phyloP scores from a whole-genome alignment of 768 basidiomycete genomes.

The Rhodotorula kratochvilovae region DNA sequence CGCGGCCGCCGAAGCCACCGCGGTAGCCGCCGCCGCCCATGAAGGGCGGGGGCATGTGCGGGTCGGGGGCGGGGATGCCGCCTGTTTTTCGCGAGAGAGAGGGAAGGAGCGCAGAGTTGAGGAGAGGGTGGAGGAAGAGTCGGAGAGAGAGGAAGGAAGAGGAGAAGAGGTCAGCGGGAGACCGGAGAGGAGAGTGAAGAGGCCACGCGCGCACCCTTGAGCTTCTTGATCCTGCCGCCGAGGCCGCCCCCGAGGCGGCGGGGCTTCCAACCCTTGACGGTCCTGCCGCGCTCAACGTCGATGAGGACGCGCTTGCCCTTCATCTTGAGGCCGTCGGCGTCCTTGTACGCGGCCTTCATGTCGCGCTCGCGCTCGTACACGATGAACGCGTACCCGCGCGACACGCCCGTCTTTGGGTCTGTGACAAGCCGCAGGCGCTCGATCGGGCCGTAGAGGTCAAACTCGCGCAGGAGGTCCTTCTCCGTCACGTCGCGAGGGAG shows the following conservation, averaged over 20 bases:
- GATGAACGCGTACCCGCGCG: conserved; percentile 90
- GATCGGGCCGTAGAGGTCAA: conserved; percentile 89
- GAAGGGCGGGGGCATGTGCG: conserved; percentile 46
- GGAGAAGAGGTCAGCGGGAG: too few relatives aligned
- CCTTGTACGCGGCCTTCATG: conserved; percentile 99
- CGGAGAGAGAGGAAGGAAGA: not conserved
- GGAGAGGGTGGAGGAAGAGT: not conserved
- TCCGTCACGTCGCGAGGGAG: conserved; percentile 88
- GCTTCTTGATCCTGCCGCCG: conserved; percentile 84
- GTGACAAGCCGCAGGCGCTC: conserved; percentile 90
- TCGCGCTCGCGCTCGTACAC: conserved; percentile 97
- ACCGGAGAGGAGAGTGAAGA: not conserved
- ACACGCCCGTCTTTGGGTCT: conserved; percentile 61
- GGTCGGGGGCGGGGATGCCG: conserved; percentile 47
- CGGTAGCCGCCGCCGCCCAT: conserved; percentile 41
- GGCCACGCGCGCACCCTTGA: conserved; percentile 18
- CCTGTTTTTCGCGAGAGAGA: not conserved
- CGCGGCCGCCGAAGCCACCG: conserved; percentile 46
- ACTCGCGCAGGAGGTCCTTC: conserved; percentile 85
- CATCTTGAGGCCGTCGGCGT: conserved; percentile 92
- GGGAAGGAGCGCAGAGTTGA: not conserved
- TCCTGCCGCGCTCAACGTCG: conserved; percentile 95
- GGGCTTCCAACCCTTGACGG: conserved; percentile 98
- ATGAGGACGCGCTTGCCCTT: conserved; percentile 94
- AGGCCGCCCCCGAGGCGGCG: conserved; percentile 93